phyloP scores from a whole-genome alignment of 2,329 filamentous ascomycete genomes.

The Cladosporium phlei region DNA sequence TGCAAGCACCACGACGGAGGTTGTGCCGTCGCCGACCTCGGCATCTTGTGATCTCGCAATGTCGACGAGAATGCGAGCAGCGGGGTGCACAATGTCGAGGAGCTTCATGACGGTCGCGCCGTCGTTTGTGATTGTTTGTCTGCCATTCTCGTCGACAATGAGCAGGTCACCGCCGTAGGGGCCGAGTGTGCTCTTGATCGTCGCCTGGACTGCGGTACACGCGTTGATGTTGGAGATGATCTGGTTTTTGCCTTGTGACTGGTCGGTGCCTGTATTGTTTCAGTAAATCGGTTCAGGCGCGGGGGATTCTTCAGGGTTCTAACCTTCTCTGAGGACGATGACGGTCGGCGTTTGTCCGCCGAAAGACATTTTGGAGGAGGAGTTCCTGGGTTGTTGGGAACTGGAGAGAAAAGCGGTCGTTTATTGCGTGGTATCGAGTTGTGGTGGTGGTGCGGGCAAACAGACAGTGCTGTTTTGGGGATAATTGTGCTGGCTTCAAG shows the following conservation, averaged over 20 bases:
- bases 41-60: constrained; percentile 98
- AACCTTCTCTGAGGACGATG: constrained; percentile 95
- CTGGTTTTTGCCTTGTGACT: constrained; percentile 94
- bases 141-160: constrained; percentile 92
- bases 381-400: neutral
- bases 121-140: constrained; percentile 97
- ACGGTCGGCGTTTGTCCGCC: constrained; percentile 96
- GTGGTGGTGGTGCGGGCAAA: constrained; percentile 1
- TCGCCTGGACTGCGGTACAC: constrained; percentile 89
- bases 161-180: constrained; percentile 95
- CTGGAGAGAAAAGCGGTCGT: neutral
- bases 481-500: constrained; percentile 11
- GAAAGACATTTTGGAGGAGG: constrained; percentile 74
- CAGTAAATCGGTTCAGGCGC: constrained; percentile 14
- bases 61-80: constrained; percentile 93
- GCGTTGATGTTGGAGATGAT: constrained; percentile 98
- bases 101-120: constrained; percentile 99
- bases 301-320: constrained; percentile 31
- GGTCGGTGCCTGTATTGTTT: constrained; percentile 71
- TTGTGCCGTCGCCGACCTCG: constrained; percentile 96
- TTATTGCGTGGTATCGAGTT: neutral
- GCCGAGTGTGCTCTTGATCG: constrained; percentile 91
- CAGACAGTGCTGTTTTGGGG: neutral
- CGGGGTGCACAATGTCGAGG: constrained; percentile 96
- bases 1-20: constrained; percentile 93